Conservation (phyloP, 331 rosid genomes). For the Prunus yedoensis region DNA sequence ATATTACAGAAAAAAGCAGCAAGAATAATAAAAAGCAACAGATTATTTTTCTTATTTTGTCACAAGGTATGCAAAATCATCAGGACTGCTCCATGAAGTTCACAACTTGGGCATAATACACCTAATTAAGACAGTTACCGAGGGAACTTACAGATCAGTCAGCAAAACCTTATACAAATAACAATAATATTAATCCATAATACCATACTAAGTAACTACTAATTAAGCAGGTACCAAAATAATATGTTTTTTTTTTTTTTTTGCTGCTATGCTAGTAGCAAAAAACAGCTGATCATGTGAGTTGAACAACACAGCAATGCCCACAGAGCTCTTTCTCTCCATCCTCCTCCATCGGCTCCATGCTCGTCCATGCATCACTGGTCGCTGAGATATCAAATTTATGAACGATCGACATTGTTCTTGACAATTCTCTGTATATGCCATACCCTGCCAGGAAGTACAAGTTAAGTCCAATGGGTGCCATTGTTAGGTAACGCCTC, state of each 20-base stretch:
- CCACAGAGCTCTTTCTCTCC: slow-evolving; percentile 56
- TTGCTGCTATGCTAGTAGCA: not conserved
- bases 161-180: slow-evolving; percentile 14
- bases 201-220: not conserved
- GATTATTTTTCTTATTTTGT: slow-evolving; percentile 10
- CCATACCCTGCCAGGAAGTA: slow-evolving; percentile 48
- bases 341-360: slow-evolving; percentile 56
- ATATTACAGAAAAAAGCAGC: not conserved
- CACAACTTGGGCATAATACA: not conserved
- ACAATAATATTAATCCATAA: not conserved
- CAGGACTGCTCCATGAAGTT: not conserved
- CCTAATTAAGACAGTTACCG: not conserved
- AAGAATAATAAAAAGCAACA: not conserved
- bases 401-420: slow-evolving; percentile 49
- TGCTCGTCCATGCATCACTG: slow-evolving; percentile 44
- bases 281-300: slow-evolving; percentile 18
- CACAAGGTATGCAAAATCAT: slow-evolving; percentile 12
- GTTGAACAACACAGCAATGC: slow-evolving; percentile 62
- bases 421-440: slow-evolving; percentile 23
- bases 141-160: slow-evolving; percentile 5
- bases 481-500: slow-evolving; percentile 53
- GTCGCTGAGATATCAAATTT: slow-evolving; percentile 45
- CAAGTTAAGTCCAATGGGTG: slow-evolving; percentile 45
- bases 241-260: not conserved
- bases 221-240: not conserved